Base-by-base conservation (phyloP, 495 filamentous ascomycete genomes). In the Penicillium soppii region DNA sequence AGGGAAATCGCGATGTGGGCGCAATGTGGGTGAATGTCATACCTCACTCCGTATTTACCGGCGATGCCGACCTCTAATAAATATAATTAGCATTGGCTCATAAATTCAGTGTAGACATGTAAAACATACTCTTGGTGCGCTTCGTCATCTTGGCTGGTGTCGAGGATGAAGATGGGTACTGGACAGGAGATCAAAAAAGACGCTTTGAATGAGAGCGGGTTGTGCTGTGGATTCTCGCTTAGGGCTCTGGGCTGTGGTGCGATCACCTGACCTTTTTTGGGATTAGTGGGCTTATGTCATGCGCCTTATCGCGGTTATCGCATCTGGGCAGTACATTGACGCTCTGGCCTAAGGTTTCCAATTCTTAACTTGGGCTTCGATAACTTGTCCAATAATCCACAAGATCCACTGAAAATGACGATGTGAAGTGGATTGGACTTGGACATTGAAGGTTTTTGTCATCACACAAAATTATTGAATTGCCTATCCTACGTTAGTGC, bases 61-160 rank as follows among this genome's bases (percentile, higher is more conserved):
- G 82, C 84, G 71, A 85, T 82, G 67, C 91, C 90, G 88, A 96
- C 92, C 89, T 96, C 79, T 83, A 61, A 32, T 45, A 35, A 42
- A 42, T 36, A 40, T 23, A 47, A 59, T 79, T 67, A 80, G 73
- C 58, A 56, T 52, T 42, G 42, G n/a, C n/a, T n/a, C n/a, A 43
- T 37, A 47, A 53, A 49, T 41, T 30, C 16, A 32, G 21, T 2
- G 12, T 27, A 16, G 16, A 17, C 27, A 35, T 22, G 38, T 16
- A 44, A 26, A 49, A 71, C 78, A 65, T 70, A 82, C 80, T 96
- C 88, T 95, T 95, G 47, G 91, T 96, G 79, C 91, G 84, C 81
- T 95, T 95, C 67, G 91, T 92, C 91, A 96, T 96, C 73, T 85
- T 90, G 82, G 64, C 62, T 66, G 68, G 66, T 70, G 68, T 65